Percentiles rank a stretch among this genome's conserved stretches.
phyloP scores from a whole-genome alignment of 768 basidiomycete species.

The Lactarius trivialis region DNA sequence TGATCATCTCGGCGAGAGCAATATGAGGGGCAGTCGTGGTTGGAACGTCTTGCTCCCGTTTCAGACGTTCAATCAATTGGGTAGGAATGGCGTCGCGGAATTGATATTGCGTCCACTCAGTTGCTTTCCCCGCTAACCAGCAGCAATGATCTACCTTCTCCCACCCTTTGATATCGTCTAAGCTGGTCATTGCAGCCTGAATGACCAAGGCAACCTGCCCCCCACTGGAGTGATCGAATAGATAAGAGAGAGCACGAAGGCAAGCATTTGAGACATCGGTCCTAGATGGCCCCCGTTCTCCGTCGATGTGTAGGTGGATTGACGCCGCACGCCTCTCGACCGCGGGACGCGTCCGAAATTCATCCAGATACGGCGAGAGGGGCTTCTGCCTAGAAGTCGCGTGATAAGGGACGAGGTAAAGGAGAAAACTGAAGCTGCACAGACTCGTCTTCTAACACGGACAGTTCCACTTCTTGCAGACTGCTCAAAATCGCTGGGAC shows the following conservation, averaged over 20 bases:
- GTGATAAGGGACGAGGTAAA: constrained; percentile 11
- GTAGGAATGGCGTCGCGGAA: constrained; percentile 89
- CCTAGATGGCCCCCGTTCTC: constrained; percentile 74
- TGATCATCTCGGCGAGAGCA: constrained; percentile 71
- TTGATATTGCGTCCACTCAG: constrained; percentile 90
- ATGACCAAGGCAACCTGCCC: constrained; percentile 66
- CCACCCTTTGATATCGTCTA: constrained; percentile 64
- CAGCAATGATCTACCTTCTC: constrained; percentile 59
- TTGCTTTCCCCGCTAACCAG: constrained; percentile 72
- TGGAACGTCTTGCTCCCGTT: constrained; percentile 51
- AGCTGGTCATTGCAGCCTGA: constrained; percentile 62
- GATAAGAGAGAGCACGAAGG: constrained; percentile 60
- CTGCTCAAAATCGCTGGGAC: constrained; percentile 65
- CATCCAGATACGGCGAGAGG: constrained; percentile 71
- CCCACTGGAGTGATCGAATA: constrained; percentile 72
- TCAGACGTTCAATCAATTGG: constrained; percentile 70
- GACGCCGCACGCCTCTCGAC: constrained; percentile 82
- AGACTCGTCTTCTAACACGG: constrained; percentile 63
- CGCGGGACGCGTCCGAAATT: constrained; percentile 75
- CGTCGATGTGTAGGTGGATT: constrained; percentile 82
- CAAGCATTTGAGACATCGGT: constrained; percentile 70
- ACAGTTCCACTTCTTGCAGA: constrained; percentile 54
- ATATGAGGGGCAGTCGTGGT: constrained; percentile 45
- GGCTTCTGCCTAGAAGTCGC: constrained; percentile 50
- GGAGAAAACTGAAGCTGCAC: constrained; percentile 25